phyloP scores from a whole-genome alignment of 176 grass and related monocot genomes.

The Ampelocalamus luodianensis region DNA sequence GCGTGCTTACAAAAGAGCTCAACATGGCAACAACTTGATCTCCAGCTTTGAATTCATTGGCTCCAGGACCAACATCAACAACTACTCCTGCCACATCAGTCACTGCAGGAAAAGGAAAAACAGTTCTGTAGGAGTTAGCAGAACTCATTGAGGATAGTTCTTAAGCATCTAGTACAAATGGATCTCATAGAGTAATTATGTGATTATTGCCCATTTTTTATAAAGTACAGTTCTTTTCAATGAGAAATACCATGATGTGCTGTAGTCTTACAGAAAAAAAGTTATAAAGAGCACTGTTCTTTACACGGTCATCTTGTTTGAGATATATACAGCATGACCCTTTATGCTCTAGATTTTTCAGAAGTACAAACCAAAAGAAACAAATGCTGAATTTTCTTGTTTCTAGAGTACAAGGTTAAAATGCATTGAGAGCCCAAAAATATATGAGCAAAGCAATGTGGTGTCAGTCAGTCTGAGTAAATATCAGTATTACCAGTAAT shows the following conservation, averaged over 20 bases:
- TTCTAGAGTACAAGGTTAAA: neutral
- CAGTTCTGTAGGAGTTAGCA: conserved; percentile 5
- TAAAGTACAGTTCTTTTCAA: neutral
- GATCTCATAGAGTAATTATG: neutral
- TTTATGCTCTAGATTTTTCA: neutral
- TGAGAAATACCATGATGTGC: neutral
- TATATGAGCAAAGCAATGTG: neutral
- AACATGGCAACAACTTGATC: conserved; percentile 67
- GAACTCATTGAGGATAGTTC: neutral
- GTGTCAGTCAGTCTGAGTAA: neutral
- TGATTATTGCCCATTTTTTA: neutral
- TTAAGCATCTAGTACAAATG: neutral
- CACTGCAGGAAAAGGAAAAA: conserved; percentile 29
- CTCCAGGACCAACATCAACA: conserved; percentile 56
- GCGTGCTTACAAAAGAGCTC: conserved; percentile 42
- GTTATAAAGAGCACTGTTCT: neutral
- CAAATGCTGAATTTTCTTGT: neutral
- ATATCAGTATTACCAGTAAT: neutral
- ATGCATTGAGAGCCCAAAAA: neutral
- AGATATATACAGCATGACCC: neutral
- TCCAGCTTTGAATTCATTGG: conserved; percentile 48
- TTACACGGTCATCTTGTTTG: neutral
- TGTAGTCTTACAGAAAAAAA: neutral
- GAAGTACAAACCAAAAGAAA: neutral
- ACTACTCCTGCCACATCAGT: conserved; percentile 70